These are phyloP conservation scores for Parasitella parasitica DNA, from an alignment of 371 early-diverging fungal species.

Conservation along the genomic window DNA sequence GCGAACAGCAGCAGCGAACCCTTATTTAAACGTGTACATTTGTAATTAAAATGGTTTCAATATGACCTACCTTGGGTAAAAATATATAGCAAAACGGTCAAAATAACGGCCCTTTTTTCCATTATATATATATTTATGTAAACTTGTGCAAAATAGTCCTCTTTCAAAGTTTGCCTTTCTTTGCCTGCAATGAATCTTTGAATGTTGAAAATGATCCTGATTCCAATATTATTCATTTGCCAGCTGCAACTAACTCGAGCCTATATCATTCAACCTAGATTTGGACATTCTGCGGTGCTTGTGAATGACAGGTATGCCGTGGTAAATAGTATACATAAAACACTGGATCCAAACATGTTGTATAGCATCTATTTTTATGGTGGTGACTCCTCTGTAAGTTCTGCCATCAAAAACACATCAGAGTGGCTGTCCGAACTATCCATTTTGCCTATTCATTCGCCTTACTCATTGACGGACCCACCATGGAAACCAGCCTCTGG, in stretches of 20 bases:
- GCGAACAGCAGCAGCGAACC: neutral
- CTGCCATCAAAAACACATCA: conserved; percentile 22
- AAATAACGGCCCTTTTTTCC: neutral
- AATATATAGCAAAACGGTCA: neutral
- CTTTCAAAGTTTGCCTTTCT: neutral
- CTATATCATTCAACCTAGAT: conserved; percentile 16
- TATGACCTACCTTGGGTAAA: neutral
- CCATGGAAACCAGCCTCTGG: conserved; percentile 46
- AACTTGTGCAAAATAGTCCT: too few relatives aligned
- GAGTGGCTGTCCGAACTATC: conserved; percentile 42
- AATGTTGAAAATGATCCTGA: conserved; percentile 1
- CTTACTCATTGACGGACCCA: conserved; percentile 31
- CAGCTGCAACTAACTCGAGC: neutral
- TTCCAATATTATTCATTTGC: conserved; percentile 2
- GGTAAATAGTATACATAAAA: neutral
- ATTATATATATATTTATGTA: neutral
- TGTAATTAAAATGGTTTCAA: conserved; percentile 11
- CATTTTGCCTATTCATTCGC: conserved; percentile 29
- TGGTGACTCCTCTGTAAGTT: conserved; percentile 36
- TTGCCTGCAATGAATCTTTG: neutral
- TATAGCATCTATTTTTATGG: conserved; percentile 46
- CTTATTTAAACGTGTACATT: conserved; percentile 3
- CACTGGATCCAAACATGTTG: neutral
- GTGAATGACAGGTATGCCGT: conserved; percentile 18
- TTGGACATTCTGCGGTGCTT: conserved; percentile 25